Conservation (phyloP, 345 rosid species). For the Durio zibethinus region DNA sequence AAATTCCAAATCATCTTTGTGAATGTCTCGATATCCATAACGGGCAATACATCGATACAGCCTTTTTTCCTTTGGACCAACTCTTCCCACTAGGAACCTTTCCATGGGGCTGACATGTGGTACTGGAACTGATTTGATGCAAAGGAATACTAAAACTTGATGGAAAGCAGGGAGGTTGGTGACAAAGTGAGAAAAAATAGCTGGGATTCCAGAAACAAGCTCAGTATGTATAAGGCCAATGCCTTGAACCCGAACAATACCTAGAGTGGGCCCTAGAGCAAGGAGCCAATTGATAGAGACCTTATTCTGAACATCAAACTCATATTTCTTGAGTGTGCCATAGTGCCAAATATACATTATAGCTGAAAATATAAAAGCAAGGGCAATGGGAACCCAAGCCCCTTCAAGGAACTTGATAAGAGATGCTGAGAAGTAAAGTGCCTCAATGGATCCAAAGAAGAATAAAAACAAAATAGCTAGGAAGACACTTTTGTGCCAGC, state of each 20-base stretch:
- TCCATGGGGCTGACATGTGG: constrained; percentile 90
- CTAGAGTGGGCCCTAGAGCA: constrained; percentile 70
- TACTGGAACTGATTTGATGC: constrained; percentile 89
- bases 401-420: constrained; percentile 95
- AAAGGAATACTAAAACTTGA: constrained; percentile 88
- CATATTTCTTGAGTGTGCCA: constrained; percentile 80
- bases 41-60: constrained; percentile 89
- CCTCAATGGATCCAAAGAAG: constrained; percentile 84
- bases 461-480: constrained; percentile 64
- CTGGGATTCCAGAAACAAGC: constrained; percentile 92
- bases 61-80: constrained; percentile 82
- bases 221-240: constrained; percentile 91
- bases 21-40: constrained; percentile 86
- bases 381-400: constrained; percentile 93
- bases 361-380: constrained; percentile 64
- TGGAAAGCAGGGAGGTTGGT: constrained; percentile 99
- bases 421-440: constrained; percentile 95
- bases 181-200: constrained; percentile 94
- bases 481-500: constrained; percentile 77
- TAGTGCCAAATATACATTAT: constrained; percentile 93
- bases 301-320: constrained; percentile 89
- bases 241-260: constrained; percentile 82
- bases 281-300: constrained; percentile 92
- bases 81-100: constrained; percentile 80
- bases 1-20: constrained; percentile 80